Base-by-base conservation (phyloP, 495 filamentous ascomycete species). In the Annulohypoxylon nitens region DNA sequence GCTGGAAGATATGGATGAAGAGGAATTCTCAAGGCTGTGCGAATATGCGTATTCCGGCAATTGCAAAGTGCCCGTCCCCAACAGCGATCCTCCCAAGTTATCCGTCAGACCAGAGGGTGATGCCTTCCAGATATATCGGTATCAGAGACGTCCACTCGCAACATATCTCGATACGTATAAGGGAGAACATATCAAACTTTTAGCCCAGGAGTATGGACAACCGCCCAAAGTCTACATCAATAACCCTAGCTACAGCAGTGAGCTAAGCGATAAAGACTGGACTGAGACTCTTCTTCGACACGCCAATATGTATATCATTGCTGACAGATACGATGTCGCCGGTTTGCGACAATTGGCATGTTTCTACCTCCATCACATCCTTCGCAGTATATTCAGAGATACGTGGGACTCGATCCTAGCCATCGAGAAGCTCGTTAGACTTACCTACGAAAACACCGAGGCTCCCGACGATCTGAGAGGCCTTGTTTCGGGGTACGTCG, bases 351-450 rank as follows among this genome's bases (percentile, higher is more conserved):
- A 2, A 10, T 3, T 48, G 14, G 39, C 59, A 7, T 25, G 30
- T 30, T 34, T 2, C 25, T 14, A 20, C 20, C 2, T 61, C 10
- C 3, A 14, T 16, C 0, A 10, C 2, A 6, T 6, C 9, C 39
- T 61, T 30, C 1, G 1, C 12, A 30, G 2, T 3, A 11, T 33
- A 3, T 48, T 48, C 25, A 0, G 0, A 0, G 59, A 61, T 48
- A 47, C 39, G n/a, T 61, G 59, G 59, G 59, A 61, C 43, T 14
- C 20, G 11, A 23, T 61, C 18, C 59, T 41, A 4, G 5, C 23
- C 2, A 7, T 61, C 0, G 59, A 10, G 23, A 18, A 48, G 26
- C 4, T 61, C 20, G 14, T 48, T 8, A 12, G 25, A 14, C 6
- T 18, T 23, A 16, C 34, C 1, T 61, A 61, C 14, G 12, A 33